Percentiles rank a stretch among this genome's conserved stretches.
phyloP scores from a whole-genome alignment of 2,329 filamentous ascomycete genomes.

The Amphichorda felina region DNA sequence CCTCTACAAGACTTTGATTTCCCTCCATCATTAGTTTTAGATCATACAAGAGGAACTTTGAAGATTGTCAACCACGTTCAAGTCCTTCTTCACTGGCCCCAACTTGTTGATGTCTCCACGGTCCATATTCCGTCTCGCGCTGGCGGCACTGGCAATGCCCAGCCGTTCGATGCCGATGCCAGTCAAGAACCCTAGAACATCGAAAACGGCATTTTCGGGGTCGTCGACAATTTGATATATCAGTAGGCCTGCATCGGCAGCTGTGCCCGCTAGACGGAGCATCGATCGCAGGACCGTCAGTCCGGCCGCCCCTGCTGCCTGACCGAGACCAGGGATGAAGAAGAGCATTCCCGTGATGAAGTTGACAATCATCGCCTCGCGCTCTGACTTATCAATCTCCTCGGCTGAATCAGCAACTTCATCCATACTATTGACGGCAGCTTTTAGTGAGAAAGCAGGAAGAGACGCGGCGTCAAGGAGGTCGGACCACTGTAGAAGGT shows the following conservation, averaged over 20 bases:
- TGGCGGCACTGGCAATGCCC: too few species aligned
- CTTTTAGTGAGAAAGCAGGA: conserved; percentile 6
- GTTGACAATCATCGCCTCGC: conserved; percentile 11
- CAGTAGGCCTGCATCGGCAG: conserved; percentile 8
- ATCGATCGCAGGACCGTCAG: conserved; percentile 7
- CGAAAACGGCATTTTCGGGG: conserved; percentile 12
- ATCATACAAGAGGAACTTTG: too few species aligned
- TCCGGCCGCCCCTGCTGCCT: conserved; percentile 17
- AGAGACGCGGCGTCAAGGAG: conserved; percentile 1
- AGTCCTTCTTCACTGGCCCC: too few species aligned
- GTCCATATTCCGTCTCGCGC: too few species aligned
- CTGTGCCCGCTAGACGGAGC: not conserved
- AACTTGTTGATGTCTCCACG: too few species aligned
- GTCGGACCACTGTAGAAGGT: conserved; percentile 1
- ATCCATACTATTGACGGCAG: conserved; percentile 10
- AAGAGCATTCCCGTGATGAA: conserved; percentile 33
- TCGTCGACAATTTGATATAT: conserved; percentile 12
- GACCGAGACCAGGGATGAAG: conserved; percentile 36
- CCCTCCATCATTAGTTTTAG: too few species aligned
- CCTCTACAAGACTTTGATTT: too few species aligned
- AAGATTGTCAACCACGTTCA: too few species aligned
- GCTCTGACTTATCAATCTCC: conserved; percentile 9
- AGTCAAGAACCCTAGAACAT: too few species aligned
- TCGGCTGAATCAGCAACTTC: conserved; percentile 12
- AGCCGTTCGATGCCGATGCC: too few species aligned